phyloP scores from a whole-genome alignment of 2,329 filamentous ascomycete species.

The Westerdykella ornata region DNA sequence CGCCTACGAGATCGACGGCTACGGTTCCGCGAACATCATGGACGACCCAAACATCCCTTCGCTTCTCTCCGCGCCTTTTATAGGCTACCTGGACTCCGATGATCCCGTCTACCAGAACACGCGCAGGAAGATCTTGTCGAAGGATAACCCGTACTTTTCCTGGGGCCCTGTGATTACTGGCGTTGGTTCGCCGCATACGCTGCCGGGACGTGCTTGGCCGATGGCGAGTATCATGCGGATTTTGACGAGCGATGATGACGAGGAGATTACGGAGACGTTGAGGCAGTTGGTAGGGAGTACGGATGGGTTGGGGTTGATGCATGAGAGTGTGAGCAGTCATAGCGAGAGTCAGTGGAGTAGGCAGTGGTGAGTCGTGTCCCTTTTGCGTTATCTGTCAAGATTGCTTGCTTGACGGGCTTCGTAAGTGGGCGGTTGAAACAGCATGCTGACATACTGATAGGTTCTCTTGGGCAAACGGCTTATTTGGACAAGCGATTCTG shows the following conservation, averaged over 20 bases:
- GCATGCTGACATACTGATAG: background rate
- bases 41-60: slow-evolving; percentile 67
- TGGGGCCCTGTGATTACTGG: slow-evolving; percentile 41
- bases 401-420: no score
- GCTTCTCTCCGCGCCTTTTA: slow-evolving; percentile 58
- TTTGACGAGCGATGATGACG: slow-evolving; percentile 43
- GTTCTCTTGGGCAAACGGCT: slow-evolving; percentile 49
- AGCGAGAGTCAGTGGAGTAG: slow-evolving; percentile 43
- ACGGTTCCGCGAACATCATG: slow-evolving; percentile 52
- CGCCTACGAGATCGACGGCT: slow-evolving; percentile 46
- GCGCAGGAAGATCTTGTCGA: slow-evolving; percentile 38
- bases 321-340: slow-evolving; percentile 47
- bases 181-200: slow-evolving; percentile 43
- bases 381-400: no score
- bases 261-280: slow-evolving; percentile 40
- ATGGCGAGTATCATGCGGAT: slow-evolving; percentile 47
- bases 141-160: slow-evolving; percentile 45
- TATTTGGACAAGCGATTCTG: slow-evolving; percentile 45
- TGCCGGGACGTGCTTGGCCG: slow-evolving; percentile 44
- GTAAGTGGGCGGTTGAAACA: no score
- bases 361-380: slow-evolving; percentile 33
- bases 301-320: slow-evolving; percentile 44
- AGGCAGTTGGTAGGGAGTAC: slow-evolving; percentile 42
- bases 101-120: slow-evolving; percentile 40
- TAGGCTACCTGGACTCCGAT: slow-evolving; percentile 46